phyloP scores from a whole-genome alignment of 768 basidiomycete genomes.

The Solioccasus polychromus region DNA sequence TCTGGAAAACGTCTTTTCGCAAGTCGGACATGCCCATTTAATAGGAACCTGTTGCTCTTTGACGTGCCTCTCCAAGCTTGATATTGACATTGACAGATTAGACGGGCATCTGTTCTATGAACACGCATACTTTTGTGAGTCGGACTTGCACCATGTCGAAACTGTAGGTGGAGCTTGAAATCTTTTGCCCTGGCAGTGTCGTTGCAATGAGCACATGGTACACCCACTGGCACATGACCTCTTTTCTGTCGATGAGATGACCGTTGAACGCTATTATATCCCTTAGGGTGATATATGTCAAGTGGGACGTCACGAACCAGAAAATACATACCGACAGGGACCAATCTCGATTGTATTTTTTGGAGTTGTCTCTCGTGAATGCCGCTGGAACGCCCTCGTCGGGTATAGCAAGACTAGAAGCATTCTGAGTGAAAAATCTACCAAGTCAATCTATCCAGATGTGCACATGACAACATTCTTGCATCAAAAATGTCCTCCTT shows the following conservation, averaged over 20 bases:
- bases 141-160: neutral
- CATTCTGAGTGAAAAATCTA: too few relatives aligned
- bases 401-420: too few relatives aligned
- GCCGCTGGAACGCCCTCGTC: neutral
- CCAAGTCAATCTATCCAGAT: too few relatives aligned
- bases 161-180: neutral
- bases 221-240: conserved; percentile 3
- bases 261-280: conserved; percentile 5
- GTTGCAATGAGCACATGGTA: conserved; percentile 1
- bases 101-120: neutral
- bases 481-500: too few relatives aligned
- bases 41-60: conserved; percentile 1
- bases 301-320: neutral
- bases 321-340: neutral
- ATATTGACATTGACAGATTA: too few relatives aligned
- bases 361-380: neutral
- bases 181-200: conserved; percentile 1
- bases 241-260: too few relatives aligned
- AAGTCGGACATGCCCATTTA: conserved; percentile 3
- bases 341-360: conserved; percentile 1
- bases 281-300: neutral
- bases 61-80: too few relatives aligned
- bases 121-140: neutral
- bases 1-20: conserved; percentile 4
- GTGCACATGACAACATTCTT: too few relatives aligned